Conservation (phyloP, 2,329 filamentous ascomycete genomes). For the Xylariaceae sp. region DNA sequence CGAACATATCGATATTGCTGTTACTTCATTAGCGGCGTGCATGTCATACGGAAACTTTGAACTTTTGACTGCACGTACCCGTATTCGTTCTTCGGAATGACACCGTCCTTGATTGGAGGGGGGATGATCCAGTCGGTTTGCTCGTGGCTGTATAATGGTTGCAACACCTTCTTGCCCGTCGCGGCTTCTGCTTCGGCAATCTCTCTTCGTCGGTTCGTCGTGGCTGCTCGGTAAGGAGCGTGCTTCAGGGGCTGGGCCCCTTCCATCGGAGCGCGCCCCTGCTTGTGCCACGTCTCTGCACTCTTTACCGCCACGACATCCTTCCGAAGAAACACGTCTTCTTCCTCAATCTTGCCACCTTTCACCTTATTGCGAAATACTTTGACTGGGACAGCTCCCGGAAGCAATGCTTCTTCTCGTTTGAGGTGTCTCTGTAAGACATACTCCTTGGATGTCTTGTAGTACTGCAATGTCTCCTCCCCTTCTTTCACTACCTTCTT, state of each 20-base stretch:
- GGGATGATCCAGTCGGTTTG: slow-evolving; percentile 98
- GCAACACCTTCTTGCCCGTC: slow-evolving; percentile 76
- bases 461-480: slow-evolving; percentile 78
- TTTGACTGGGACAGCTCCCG: slow-evolving; percentile 63
- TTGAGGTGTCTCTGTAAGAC: slow-evolving; percentile 81
- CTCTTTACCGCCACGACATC: slow-evolving; percentile 85
- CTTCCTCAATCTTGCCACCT: slow-evolving; percentile 64
- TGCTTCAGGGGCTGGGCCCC: slow-evolving; percentile 75
- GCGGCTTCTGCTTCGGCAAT: slow-evolving; percentile 78
- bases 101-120: slow-evolving; percentile 72
- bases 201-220: slow-evolving; percentile 77
- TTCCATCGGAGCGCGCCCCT: slow-evolving; percentile 69
- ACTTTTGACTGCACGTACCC: slow-evolving; percentile 39
- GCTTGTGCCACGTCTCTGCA: slow-evolving; percentile 95
- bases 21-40: slow-evolving; percentile 4
- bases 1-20: slow-evolving; percentile 88
- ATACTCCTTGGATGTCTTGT: slow-evolving; percentile 80
- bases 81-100: slow-evolving; percentile 90
- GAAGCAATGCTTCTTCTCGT: slow-evolving; percentile 80
- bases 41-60: not conserved
- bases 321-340: slow-evolving; percentile 72
- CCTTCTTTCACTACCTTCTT: slow-evolving; percentile 70
- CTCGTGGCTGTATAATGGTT: slow-evolving; percentile 75
- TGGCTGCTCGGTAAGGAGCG: slow-evolving; percentile 88
- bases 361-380: slow-evolving; percentile 71